phyloP scores from a whole-genome alignment of 2,329 filamentous ascomycete species.

The Ophiostoma pallidulum region DNA sequence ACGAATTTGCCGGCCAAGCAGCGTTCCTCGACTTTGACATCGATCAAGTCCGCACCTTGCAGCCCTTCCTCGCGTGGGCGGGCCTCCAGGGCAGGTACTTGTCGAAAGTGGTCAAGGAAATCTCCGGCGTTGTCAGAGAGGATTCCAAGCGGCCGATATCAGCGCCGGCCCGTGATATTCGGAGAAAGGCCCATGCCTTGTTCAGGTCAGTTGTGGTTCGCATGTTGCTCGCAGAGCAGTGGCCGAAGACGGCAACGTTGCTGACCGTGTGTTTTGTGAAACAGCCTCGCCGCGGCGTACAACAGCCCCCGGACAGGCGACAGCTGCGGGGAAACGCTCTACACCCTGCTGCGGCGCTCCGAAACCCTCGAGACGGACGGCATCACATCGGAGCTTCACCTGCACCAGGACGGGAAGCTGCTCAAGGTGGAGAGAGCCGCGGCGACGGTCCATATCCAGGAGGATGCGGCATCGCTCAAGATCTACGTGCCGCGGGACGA shows the following conservation, averaged over 20 bases:
- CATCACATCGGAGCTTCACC: conserved; percentile 22
- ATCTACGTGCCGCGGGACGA: conserved; percentile 25
- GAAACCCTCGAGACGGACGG: conserved; percentile 23
- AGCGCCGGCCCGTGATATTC: conserved; percentile 20
- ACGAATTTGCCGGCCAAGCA: conserved; percentile 21
- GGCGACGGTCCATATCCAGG: neutral
- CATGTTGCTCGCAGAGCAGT: neutral
- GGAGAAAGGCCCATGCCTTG: conserved; percentile 23
- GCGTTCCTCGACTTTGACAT: conserved; percentile 28
- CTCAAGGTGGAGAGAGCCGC: neutral
- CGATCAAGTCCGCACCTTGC: conserved; percentile 23
- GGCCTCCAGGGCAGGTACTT: conserved; percentile 24
- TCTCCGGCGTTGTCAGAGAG: conserved; percentile 20
- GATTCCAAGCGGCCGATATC: conserved; percentile 16
- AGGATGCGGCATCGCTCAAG: conserved; percentile 14
- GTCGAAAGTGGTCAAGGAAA: conserved; percentile 25
- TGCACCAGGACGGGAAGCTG: conserved; percentile 21
- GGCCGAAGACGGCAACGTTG: no score
- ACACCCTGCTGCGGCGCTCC: conserved; percentile 17
- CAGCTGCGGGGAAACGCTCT: conserved; percentile 15
- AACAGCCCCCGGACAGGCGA: conserved; percentile 17
- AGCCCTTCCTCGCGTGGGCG: conserved; percentile 26
- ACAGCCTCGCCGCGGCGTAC: conserved; percentile 21
- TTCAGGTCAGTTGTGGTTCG: conserved; percentile 22
- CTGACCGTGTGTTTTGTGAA: no score